These are phyloP conservation scores for Nothophoma quercina DNA, from an alignment of 2,329 filamentous ascomycete species.

Conservation along the genomic window DNA sequence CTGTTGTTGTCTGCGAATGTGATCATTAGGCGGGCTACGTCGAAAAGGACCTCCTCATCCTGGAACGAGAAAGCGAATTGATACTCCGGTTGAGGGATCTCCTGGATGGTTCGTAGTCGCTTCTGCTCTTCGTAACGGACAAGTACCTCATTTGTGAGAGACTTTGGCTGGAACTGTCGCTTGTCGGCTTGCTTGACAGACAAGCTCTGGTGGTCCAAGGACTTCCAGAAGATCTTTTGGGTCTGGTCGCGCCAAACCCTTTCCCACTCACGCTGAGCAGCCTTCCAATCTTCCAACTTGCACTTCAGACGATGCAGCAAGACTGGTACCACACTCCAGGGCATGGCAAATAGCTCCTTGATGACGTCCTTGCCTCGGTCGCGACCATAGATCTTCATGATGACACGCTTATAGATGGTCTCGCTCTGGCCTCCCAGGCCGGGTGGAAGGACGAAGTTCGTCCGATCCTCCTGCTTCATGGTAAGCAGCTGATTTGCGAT, in stretches of 20 bases:
- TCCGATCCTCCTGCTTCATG: slow-evolving; percentile 74
- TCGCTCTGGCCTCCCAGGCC: slow-evolving; percentile 92
- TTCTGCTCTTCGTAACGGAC: slow-evolving; percentile 92
- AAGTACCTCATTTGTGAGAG: slow-evolving; percentile 88
- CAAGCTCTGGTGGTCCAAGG: slow-evolving; percentile 94
- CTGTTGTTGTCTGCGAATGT: slow-evolving; percentile 53
- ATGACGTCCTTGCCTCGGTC: slow-evolving; percentile 87
- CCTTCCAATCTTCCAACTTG: slow-evolving; percentile 97
- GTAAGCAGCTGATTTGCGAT: slow-evolving; percentile 89
- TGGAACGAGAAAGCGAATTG: slow-evolving; percentile 80
- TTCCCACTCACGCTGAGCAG: slow-evolving; percentile 96
- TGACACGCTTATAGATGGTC: slow-evolving; percentile 94
- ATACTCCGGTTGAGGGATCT: slow-evolving; percentile 67
- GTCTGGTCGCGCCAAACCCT: slow-evolving; percentile 98
- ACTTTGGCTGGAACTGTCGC: slow-evolving; percentile 87
- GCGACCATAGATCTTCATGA: slow-evolving; percentile 94
- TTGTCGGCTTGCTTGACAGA: slow-evolving; percentile 89
- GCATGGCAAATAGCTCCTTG: slow-evolving; percentile 82
- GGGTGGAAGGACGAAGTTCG: slow-evolving; percentile 78
- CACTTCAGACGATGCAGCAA: slow-evolving; percentile 90
- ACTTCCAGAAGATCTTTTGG: slow-evolving; percentile 92
- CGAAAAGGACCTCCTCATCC: slow-evolving; percentile 61
- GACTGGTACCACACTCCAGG: slow-evolving; percentile 87
- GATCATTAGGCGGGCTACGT: slow-evolving; percentile 56
- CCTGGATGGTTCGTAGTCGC: slow-evolving; percentile 69